A percentile compares a stretch with the other conserved stretches of the same genome.
These are phyloP conservation scores for Alternaria postmessia DNA, from an alignment of 2,329 filamentous ascomycete species.

Conservation along the genomic window DNA sequence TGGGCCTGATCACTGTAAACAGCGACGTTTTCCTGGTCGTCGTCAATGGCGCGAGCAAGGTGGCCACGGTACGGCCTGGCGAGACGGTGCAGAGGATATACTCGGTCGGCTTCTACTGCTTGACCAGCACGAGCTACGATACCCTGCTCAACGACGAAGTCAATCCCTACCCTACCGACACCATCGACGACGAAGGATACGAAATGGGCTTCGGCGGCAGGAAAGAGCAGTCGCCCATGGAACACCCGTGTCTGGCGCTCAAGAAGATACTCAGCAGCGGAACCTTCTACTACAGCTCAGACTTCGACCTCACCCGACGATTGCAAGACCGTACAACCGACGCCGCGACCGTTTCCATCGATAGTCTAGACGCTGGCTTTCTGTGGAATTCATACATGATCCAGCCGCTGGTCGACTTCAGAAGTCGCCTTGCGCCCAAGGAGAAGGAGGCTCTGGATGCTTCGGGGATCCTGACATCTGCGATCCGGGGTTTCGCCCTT, in stretches of 20 bases:
- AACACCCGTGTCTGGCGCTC: constrained; percentile 89
- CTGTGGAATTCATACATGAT: constrained; percentile 99
- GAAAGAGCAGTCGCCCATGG: constrained; percentile 73
- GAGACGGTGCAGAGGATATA: constrained; percentile 90
- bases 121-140: constrained; percentile 88
- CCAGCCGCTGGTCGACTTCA: constrained; percentile 86
- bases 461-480: constrained; percentile 88
- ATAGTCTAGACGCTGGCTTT: constrained; percentile 90
- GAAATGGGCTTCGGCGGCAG: constrained; percentile 62
- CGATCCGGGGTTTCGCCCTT: constrained; percentile 89
- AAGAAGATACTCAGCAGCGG: constrained; percentile 93
- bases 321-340: constrained; percentile 87
- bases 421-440: constrained; percentile 76
- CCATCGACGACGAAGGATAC: constrained; percentile 62
- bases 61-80: constrained; percentile 82
- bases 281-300: constrained; percentile 97
- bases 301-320: constrained; percentile 94
- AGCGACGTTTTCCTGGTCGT: constrained; percentile 91
- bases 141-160: constrained; percentile 69
- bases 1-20: constrained; percentile 85
- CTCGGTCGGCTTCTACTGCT: constrained; percentile 88
- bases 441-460: constrained; percentile 83
- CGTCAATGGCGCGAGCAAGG: constrained; percentile 79
- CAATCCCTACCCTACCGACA: constrained; percentile 63
- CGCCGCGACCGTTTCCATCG: constrained; percentile 82